Conservation (phyloP, 2,329 filamentous ascomycete species). For the Elsinoe ampelina region DNA sequence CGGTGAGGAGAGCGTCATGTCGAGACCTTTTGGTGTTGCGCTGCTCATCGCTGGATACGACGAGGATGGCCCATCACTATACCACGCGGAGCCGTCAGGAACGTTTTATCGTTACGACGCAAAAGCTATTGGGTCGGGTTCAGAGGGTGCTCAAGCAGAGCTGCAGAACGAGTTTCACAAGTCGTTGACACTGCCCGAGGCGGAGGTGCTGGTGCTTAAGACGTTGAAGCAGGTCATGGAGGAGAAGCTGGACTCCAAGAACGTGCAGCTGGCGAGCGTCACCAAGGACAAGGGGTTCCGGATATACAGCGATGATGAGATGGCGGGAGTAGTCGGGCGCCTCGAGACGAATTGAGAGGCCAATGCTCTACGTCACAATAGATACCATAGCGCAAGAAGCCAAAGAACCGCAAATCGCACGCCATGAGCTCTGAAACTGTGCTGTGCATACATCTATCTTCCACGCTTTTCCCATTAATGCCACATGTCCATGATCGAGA, state of each 20-base stretch:
- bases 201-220: conserved; percentile 91
- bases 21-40: conserved; percentile 89
- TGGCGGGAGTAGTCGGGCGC: conserved; percentile 83
- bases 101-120: conserved; percentile 99
- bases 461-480: conserved; percentile 4
- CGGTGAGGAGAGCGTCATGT: conserved; percentile 92
- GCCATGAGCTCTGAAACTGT: neutral
- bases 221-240: conserved; percentile 99
- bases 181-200: conserved; percentile 85
- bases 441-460: conserved; percentile 9
- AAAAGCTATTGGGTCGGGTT: conserved; percentile 95
- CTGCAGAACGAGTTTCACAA: conserved; percentile 98
- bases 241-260: conserved; percentile 98
- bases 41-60: conserved; percentile 94
- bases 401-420: neutral
- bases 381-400: conserved; percentile 9
- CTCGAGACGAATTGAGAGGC: conserved; percentile 44
- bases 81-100: conserved; percentile 94
- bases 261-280: conserved; percentile 94
- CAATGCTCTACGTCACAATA: neutral
- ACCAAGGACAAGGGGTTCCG: conserved; percentile 97
- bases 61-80: conserved; percentile 92
- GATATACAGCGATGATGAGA: conserved; percentile 97
- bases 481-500: neutral
- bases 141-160: conserved; percentile 94